Percentiles rank a stretch among this genome's conserved stretches.
Conservation (phyloP, 306 rosid genomes). For the Vigna radiata region DNA sequence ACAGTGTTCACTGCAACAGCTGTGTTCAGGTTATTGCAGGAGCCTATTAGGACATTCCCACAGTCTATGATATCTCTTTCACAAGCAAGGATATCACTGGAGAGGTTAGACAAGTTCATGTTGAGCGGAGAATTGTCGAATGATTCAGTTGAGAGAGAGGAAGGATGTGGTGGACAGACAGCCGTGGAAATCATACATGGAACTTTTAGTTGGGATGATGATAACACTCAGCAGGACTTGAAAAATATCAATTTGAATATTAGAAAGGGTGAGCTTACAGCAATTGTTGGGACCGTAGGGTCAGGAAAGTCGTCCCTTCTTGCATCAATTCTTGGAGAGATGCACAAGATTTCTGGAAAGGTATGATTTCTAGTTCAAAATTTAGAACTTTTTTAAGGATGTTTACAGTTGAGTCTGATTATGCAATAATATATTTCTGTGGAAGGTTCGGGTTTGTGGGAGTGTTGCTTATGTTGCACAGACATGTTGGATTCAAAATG, state of each 20-base stretch:
- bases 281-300: conserved; percentile 85
- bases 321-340: conserved; percentile 79
- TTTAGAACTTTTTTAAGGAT: background rate
- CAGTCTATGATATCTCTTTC: conserved; percentile 77
- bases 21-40: conserved; percentile 69
- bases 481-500: conserved; percentile 92
- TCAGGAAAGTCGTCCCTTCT: conserved; percentile 87
- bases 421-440: background rate
- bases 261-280: conserved; percentile 66
- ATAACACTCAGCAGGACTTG: conserved; percentile 52
- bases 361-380: conserved; percentile 48
- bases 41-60: conserved; percentile 78
- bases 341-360: conserved; percentile 72
- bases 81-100: conserved; percentile 77
- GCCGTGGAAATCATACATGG: conserved; percentile 70
- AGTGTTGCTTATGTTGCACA: conserved; percentile 83
- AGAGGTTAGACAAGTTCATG: conserved; percentile 72
- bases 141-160: conserved; percentile 61
- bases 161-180: conserved; percentile 45
- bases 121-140: conserved; percentile 61
- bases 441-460: conserved; percentile 76
- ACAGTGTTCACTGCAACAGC: conserved; percentile 78
- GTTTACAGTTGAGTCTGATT: conserved; percentile 10
- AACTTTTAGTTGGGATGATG: conserved; percentile 78
- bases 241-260: conserved; percentile 60